Conservation (phyloP, 1,284 basidiomycete genomes). For the Cryptococcus sp. region DNA sequence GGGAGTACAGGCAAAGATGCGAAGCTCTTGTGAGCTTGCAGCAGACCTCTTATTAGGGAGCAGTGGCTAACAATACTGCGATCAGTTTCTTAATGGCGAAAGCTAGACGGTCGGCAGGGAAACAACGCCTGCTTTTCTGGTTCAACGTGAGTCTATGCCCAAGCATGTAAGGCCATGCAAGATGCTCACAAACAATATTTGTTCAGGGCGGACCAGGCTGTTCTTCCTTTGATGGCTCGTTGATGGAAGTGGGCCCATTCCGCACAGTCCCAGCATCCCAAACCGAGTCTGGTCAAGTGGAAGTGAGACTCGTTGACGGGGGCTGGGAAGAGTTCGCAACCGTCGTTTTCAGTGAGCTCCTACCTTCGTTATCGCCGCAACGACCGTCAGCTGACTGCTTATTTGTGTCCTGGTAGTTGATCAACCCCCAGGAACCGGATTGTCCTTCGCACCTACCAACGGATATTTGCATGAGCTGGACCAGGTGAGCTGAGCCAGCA, state of each 20-base stretch:
- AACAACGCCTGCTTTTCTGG: slow-evolving; percentile 89
- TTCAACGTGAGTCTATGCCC: slow-evolving; percentile 70
- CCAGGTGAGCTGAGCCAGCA: slow-evolving; percentile 58
- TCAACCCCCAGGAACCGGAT: slow-evolving; percentile 94
- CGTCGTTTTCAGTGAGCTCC: slow-evolving; percentile 77
- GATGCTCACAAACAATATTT: not conserved
- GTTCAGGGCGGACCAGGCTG: slow-evolving; percentile 88
- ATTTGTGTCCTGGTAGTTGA: slow-evolving; percentile 64
- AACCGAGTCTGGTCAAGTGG: slow-evolving; percentile 62
- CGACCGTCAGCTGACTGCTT: not conserved
- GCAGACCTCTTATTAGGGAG: not conserved
- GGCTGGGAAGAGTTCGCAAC: slow-evolving; percentile 99
- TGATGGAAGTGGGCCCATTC: slow-evolving; percentile 98
- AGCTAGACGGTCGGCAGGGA: slow-evolving; percentile 81
- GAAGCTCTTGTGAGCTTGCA: slow-evolving; percentile 48
- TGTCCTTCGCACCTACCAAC: slow-evolving; percentile 84
- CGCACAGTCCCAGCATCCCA: slow-evolving; percentile 58
- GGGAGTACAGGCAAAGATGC: slow-evolving; percentile 47
- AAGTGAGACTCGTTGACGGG: slow-evolving; percentile 75
- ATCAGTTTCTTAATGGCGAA: slow-evolving; percentile 81
- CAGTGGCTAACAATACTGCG: not conserved
- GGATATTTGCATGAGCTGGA: slow-evolving; percentile 77
- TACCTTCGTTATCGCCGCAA: not conserved
- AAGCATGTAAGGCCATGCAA: not conserved
- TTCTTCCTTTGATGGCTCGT: slow-evolving; percentile 92